These are phyloP conservation scores for Tinospora cordifolia DNA, from an alignment of 164 flowering plant genomes.

Conservation along the genomic window DNA sequence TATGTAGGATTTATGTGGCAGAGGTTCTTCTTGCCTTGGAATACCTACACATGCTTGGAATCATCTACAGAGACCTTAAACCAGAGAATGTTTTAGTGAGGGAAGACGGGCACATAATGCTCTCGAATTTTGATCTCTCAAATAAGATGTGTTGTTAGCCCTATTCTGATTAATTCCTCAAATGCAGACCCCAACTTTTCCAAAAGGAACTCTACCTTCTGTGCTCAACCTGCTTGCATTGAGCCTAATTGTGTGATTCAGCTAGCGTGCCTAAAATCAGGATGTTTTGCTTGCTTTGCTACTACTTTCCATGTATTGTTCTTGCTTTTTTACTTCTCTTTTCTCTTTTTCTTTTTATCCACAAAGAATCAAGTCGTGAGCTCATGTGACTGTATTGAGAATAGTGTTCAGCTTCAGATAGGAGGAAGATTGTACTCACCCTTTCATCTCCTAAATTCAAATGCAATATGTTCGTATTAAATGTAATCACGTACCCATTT, in stretches of 20 bases:
- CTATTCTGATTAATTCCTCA: slow-evolving; percentile 60
- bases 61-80: slow-evolving; percentile 85
- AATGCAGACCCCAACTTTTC: slow-evolving; percentile 30
- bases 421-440: too few species aligned
- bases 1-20: slow-evolving; percentile 77
- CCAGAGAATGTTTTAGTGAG: slow-evolving; percentile 89
- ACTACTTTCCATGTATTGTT: too few species aligned
- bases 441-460: too few species aligned
- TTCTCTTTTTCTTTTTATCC: too few species aligned
- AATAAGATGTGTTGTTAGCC: slow-evolving; percentile 62
- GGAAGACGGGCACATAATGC: slow-evolving; percentile 95
- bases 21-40: slow-evolving; percentile 93
- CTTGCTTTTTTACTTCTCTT: too few species aligned
- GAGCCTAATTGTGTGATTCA: slow-evolving; percentile 59
- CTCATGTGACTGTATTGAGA: too few species aligned
- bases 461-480: too few species aligned
- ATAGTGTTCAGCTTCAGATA: too few species aligned
- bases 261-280: slow-evolving; percentile 66
- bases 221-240: slow-evolving; percentile 62
- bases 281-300: slow-evolving; percentile 73
- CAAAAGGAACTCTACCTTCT: slow-evolving; percentile 46
- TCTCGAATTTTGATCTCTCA: slow-evolving; percentile 93
- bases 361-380: too few species aligned
- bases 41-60: slow-evolving; percentile 94
- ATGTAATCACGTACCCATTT: too few species aligned